Conservation (phyloP, 1,284 basidiomycete genomes). For the Leccinum solheimii region DNA sequence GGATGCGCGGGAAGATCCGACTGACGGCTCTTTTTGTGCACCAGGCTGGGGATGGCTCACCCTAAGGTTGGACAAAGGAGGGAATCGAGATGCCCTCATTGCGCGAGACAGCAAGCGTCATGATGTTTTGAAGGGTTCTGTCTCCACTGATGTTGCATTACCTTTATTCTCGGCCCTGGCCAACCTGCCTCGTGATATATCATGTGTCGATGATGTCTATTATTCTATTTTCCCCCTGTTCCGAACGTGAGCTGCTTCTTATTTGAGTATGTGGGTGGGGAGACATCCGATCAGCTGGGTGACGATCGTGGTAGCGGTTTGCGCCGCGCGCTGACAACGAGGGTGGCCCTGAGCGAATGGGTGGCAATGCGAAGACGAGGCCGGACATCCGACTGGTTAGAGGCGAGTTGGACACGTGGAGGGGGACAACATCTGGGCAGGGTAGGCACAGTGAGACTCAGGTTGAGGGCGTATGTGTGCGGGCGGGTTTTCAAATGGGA, state of each 20-base stretch:
- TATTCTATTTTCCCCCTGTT: constrained; percentile 20
- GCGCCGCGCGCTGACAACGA: constrained; percentile 30
- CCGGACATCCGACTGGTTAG: constrained; percentile 5
- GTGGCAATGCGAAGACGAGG: constrained; percentile 11
- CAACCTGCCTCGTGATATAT: constrained; percentile 11
- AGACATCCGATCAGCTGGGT: constrained; percentile 15
- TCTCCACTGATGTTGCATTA: background rate
- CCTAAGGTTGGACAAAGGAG: constrained; percentile 21
- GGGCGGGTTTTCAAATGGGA: constrained; percentile 2
- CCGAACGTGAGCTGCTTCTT: background rate
- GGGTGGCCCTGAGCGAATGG: constrained; percentile 2
- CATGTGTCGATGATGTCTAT: constrained; percentile 17
- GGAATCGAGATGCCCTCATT: constrained; percentile 25
- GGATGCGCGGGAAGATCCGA: background rate
- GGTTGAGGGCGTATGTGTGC: constrained; percentile 17
- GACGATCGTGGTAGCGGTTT: constrained; percentile 6
- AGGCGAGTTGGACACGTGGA: constrained; percentile 18
- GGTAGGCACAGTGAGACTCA: constrained; percentile 2
- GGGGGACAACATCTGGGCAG: constrained; percentile 6
- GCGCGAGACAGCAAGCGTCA: constrained; percentile 18
- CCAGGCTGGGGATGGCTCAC: constrained; percentile 27
- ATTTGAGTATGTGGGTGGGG: constrained; percentile 7
- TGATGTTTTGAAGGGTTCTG: constrained; percentile 7
- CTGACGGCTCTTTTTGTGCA: constrained; percentile 10
- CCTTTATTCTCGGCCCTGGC: background rate